phyloP scores from a whole-genome alignment of 331 rosid species.

The Malus hybrid region DNA sequence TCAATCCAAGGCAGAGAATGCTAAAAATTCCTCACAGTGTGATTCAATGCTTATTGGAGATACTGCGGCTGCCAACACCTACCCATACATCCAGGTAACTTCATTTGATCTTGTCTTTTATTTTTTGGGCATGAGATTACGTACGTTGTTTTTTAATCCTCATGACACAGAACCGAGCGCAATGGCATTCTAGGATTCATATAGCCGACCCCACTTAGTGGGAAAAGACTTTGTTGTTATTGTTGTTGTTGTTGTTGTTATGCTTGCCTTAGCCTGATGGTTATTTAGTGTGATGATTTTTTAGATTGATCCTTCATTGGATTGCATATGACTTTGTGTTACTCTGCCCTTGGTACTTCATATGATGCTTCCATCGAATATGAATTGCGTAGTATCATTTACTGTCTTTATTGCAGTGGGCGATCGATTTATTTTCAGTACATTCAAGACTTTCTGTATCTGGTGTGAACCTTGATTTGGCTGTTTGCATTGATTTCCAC shows the following conservation, averaged over 20 bases:
- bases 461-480: neutral
- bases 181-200: too few species aligned
- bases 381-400: too few species aligned
- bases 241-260: too few species aligned
- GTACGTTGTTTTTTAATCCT: neutral
- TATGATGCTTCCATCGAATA: neutral
- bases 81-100: constrained; percentile 79
- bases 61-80: constrained; percentile 89
- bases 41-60: constrained; percentile 98
- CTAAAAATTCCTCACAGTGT: constrained; percentile 81
- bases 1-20: constrained; percentile 76
- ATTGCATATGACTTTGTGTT: neutral
- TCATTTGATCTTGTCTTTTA: neutral
- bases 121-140: neutral
- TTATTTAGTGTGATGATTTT: neutral
- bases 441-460: neutral
- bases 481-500: neutral
- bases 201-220: too few species aligned
- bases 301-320: neutral
- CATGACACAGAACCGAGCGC: too few species aligned
- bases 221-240: too few species aligned
- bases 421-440: neutral
- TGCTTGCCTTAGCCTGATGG: neutral
- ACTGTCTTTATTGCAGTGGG: neutral
- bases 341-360: neutral